Base-by-base conservation (phyloP, 1,284 basidiomycete species). In the Pseudozyma sp. region DNA sequence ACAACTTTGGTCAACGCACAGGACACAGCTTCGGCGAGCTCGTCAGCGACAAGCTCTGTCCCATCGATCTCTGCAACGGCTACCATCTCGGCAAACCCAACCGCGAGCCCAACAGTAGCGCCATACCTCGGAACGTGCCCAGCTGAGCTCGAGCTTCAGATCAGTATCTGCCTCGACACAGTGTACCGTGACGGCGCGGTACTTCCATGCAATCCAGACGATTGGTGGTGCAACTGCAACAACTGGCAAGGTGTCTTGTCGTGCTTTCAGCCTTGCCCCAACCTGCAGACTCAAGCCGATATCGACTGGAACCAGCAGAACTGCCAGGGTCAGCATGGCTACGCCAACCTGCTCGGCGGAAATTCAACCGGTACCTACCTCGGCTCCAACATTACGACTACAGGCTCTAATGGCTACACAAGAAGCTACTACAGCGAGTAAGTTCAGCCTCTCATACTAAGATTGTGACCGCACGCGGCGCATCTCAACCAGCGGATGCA, bases 211-310 rank as follows among this genome's bases (percentile, higher is more conserved):
- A 65, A 65, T n/a, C 39, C 62, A 12, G 62, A 65, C 21, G 62
- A 65, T 19, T 65, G 62, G 62, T 65, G 62, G 62, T 65, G 62
- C 47, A 65, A 59, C 19, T 65, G 62, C 52, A 65, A 65, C 56
- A 65, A 59, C 44, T 65, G 62, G 62, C 62, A 65, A 48, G 62
- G 62, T 6, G 40, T 65, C 47, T 13, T 65, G 8, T 54, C 62
- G 19, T 65, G 62, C 62, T 65, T 59, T 35, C 50, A 65, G 56
- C 62, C 62, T 5, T 65, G 62, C 18, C 62, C 56, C 13, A 54
- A 65, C 31, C 51, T 65, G 11, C 62, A 65, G 21, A 48, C 59
- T 10, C 62, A 65, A 45, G 34, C 45, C 52, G 62, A 65, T 34
- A 55, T 65, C 40, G 52, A 65, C 13, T 65, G 62, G 62, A 58